Conservation (phyloP, 2,329 filamentous ascomycete species). For the Chrysosporium queenslandicum region DNA sequence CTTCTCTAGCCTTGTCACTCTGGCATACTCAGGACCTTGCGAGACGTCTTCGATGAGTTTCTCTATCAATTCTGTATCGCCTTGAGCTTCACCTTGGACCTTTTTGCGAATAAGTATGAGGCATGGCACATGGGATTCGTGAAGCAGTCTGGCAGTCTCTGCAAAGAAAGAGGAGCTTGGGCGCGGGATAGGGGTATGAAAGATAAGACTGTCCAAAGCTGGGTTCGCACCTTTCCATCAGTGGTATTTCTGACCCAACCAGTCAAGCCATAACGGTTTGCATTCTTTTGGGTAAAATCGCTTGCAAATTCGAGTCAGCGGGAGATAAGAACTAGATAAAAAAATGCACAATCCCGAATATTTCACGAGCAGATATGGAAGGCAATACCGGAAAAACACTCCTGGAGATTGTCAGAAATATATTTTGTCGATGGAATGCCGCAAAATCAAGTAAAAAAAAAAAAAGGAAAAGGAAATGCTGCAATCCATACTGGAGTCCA, state of each 20-base stretch:
- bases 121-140: too few species aligned
- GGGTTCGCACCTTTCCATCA: constrained; percentile 34
- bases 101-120: constrained; percentile 30
- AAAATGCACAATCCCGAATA: not conserved
- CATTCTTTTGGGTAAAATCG: constrained; percentile 38
- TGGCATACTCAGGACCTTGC: constrained; percentile 60
- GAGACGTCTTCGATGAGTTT: constrained; percentile 66
- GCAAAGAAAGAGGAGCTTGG: not conserved
- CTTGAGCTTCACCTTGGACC: constrained; percentile 88
- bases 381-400: constrained; percentile 42
- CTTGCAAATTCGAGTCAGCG: constrained; percentile 29
- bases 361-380: not conserved
- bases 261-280: constrained; percentile 35
- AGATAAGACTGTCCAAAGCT: not conserved
- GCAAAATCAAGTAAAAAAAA: too few species aligned
- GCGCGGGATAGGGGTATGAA: not conserved
- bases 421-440: too few species aligned
- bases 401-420: constrained; percentile 23
- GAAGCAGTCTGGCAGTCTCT: not conserved
- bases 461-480: too few species aligned
- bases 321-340: constrained; percentile 7
- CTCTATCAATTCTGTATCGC: constrained; percentile 52
- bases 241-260: constrained; percentile 42
- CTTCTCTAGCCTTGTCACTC: constrained; percentile 64
- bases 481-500: too few species aligned